Evolutionary conservation across 2,329 filamentous ascomycete species (phyloP), one percentile per base, ranked within the genome.

Genomic region (Colletotrichum agaves): DNA sequence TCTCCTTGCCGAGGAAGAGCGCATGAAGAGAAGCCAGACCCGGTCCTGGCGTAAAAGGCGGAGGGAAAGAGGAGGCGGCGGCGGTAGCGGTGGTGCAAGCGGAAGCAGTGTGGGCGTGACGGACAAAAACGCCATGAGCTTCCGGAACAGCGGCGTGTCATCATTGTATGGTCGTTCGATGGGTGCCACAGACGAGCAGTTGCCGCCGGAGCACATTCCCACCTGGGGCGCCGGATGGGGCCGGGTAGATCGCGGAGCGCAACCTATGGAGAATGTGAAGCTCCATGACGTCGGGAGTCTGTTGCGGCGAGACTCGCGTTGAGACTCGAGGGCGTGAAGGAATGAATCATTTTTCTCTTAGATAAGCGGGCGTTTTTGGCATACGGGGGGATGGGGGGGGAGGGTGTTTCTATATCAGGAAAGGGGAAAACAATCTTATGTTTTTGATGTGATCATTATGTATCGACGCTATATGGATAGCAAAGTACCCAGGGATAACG

Each of bases 271-370:
- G 7, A 71, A 73, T 44, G 70, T 73, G n/a, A 74, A 77, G 55
- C 63, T 79, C 41, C 78, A 77, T 35, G 78, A 79, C 57, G 78
- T 79, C 3, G 78, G 78, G 19, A 76, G 73, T 64, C 63, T 79
- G 10, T 55, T 75, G 33, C 61, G 53, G 19, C 21, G 64, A n/a
- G 64, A 67, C n/a, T 67, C 64, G 33, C 61, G 53, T n/a, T n/a
- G 64, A n/a, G 64, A 67, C 21, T 64, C 64, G 27, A 43, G 49
- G 15, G 27, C 37, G 27, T 55, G 47, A 62, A 6, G n/a, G 13
- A 8, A 35, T 33, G n/a, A 37, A 15, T 52, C 31, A 27, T 27
- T 13, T 53, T 61, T 35, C 27, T 62, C 21, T 35, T 6, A 43
- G 59, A 47, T 27, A 62, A 62, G 59, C 59, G 59, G 49, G 59